Base-by-base conservation (phyloP, 345 rosid species). In the Lepidium sativum region DNA sequence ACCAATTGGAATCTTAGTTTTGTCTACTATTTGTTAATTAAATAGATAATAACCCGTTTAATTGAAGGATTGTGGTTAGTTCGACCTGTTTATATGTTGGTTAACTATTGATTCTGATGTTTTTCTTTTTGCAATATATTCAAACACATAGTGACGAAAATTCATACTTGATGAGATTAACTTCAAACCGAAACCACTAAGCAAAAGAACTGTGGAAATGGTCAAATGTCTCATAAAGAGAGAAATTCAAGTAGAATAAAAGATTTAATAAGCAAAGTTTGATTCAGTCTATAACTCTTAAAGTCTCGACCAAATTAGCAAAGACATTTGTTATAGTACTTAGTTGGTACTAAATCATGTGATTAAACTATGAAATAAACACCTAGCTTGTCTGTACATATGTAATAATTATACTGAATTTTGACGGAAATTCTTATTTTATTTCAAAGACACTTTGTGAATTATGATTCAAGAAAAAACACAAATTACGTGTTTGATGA, bases 201-300 rank as follows among this genome's bases (percentile, higher is more conserved):
- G 69, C 57, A 45, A 70, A 63, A 17, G 41, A 61, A 51, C 4
- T 63, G 5, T 63, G 45, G 64, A 71, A 71, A 20, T 11, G 1
- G 40, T 55, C 75, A 71, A 70, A 40, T 64, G 65, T 34, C 70
- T 40, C 54, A 56, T 3, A 64, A 71, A 57, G 40, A 32, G 60
- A 9, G 23, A 63, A 35, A 60, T 40, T 61, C n/a, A n/a, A n/a
- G 59, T 18, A 9, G 0, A 21, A 23, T 17, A 42, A 48, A 52
- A 9, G n/a, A 38, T 23, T 25, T 2, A 63, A 31, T 11, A 15
- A 20, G 20, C 6, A 64, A 20, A 20, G 21, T 20, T 20, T 20
- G 21, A 20, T 20, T 20, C 21, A 20, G 21, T 20, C 21, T 20
- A 20, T 20, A 20, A 20, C 21, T 20, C 21, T 20, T 20, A 20